Evolutionary conservation across 371 early-diverging fungal genomes (phyloP), one percentile per base, ranked within the genome.

Genomic region (Smittium culicis): DNA sequence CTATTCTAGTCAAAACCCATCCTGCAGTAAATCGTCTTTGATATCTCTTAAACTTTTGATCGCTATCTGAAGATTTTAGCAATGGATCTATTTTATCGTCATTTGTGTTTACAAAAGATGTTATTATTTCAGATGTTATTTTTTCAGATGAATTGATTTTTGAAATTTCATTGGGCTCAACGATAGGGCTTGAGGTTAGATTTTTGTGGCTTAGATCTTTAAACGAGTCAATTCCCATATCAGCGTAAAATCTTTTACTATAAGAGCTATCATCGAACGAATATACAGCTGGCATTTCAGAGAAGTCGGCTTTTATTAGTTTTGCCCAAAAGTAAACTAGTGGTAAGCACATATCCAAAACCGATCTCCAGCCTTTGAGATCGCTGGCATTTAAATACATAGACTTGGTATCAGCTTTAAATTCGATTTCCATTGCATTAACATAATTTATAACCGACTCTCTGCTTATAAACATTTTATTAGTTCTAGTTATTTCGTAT

Each of bases 1-100:
- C 71, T 28, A 86, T 77, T 29, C 82, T 80, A 0, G 86, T 84
- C 67, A 85, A 83, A 2, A 85, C 78, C 73, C 82, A 86, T 0
- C 88, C 88, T 73, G 69, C 66, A 16, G 75, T 74, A 65, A 74
- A 77, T 14, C 61, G 69, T 25, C 72, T 70, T 33, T 57, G n/a
- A n/a, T n/a, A n/a, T n/a, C n/a, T n/a, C n/a, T n/a, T n/a, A n/a
- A n/a, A n/a, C n/a, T n/a, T n/a, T n/a, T n/a, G n/a, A n/a, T n/a
- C n/a, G n/a, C n/a, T n/a, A n/a, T n/a, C n/a, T n/a, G n/a, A n/a
- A n/a, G n/a, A n/a, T n/a, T n/a, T n/a, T n/a, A n/a, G n/a, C n/a
- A n/a, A n/a, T n/a, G n/a, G n/a, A n/a, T n/a, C 64, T 29, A 20
- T 20, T 27, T 30, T 45, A 35, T 70, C 66, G 24, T 61, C 33